phyloP scores from a whole-genome alignment of 2,329 filamentous ascomycete genomes.

The Graphium sp. region DNA sequence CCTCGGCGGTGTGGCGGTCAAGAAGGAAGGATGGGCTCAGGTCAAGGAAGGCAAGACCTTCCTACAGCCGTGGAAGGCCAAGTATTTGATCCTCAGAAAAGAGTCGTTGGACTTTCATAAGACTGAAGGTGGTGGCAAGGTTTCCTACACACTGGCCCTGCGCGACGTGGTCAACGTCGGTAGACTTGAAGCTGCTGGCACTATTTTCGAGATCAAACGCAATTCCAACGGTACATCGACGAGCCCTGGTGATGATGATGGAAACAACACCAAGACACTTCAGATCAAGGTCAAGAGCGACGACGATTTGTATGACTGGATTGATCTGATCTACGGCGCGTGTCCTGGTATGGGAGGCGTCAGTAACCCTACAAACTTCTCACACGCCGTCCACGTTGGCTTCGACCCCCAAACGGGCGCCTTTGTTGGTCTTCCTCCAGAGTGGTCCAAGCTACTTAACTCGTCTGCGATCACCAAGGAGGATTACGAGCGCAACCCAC shows the following conservation, averaged over 20 bases:
- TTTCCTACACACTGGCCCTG: constrained; percentile 70
- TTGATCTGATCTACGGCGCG: constrained; percentile 91
- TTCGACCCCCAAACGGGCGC: constrained; percentile 92
- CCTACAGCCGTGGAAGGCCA: constrained; percentile 75
- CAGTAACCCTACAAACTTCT: constrained; percentile 97
- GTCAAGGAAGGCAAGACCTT: constrained; percentile 86
- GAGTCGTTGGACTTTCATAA: constrained; percentile 92
- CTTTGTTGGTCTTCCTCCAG: constrained; percentile 83
- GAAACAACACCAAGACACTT: constrained; percentile 64
- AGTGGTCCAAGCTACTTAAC: constrained; percentile 94
- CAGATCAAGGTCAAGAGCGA: constrained; percentile 91
- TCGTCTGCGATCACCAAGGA: constrained; percentile 96
- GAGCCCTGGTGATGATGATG: constrained; percentile 63
- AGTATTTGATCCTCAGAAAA: constrained; percentile 82
- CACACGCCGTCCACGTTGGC: constrained; percentile 89
- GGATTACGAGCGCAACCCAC: constrained; percentile 93
- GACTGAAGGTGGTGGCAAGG: constrained; percentile 70
- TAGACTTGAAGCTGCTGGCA: constrained; percentile 77
- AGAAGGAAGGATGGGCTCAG: constrained; percentile 69
- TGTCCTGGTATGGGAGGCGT: constrained; percentile 97
- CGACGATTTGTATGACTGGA: constrained; percentile 97
- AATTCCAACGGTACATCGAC: constrained; percentile 49
- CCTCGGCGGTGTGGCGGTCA: constrained; percentile 51
- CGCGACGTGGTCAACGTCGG: constrained; percentile 82
- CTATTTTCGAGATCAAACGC: constrained; percentile 87